Base-by-base conservation (phyloP, 169 alveolate species). In the Plasmodium knowlesi region DNA sequence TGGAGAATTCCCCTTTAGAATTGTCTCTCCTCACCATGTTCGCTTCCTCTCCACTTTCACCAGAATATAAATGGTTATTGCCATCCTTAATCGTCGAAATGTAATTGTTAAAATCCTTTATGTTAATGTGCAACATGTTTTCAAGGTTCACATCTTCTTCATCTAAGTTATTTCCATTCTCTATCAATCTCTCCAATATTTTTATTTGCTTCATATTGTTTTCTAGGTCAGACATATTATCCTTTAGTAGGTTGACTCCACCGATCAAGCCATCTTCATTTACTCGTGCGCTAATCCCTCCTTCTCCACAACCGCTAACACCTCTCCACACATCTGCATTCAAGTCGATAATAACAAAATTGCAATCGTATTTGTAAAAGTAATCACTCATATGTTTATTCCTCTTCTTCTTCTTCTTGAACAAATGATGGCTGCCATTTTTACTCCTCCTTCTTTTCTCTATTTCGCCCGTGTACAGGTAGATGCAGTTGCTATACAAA, bases 271-370 rank as follows among this genome's bases (percentile, higher is more conserved):
- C n/a, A 72, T 88, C 94, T 22, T 32, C 70, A 10, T 32, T 41
- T 25, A 32, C 76, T 0, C 76, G 39, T 67, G 4, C 76, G 4
- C 39, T 5, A 5, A 19, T 67, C 12, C 34, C 76, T 67, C 76
- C 76, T 8, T 28, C 76, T 67, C 76, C 76, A 25, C n/a, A 32
- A 53, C 50, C 37, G 43, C 19, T 81, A 1, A 4, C 30, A 74
- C 30, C 79, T 32, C 61, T 85, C 22, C 25, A 43, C 25, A 32
- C 22, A 78, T 88, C 82, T 39, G 89, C 37, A 61, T 72, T 88
- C 81, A 88, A 88, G 57, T 88, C 94, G 72, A 88, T 88, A 46
- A 88, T 88, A 30, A 88, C 71, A 78, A 88, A 80, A 88, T 88
- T 88, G 39, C 94, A 88, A 43, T 88, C 82, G 19, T 88, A 88